Evolutionary conservation across 495 filamentous ascomycete species (phyloP).

Genomic region (Penicillium canariense): DNA sequence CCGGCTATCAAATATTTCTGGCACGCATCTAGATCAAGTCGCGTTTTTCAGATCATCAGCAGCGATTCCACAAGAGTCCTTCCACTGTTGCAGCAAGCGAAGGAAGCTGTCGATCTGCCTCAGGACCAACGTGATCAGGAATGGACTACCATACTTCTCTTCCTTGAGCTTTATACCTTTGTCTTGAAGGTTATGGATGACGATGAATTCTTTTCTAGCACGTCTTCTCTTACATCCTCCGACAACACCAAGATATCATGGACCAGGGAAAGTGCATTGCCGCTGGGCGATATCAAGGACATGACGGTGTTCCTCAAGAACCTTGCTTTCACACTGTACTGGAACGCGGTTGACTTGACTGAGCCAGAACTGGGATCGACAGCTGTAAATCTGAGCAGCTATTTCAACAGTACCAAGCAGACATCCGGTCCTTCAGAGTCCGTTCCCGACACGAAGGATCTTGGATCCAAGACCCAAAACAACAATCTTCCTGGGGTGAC

Average conservation of each 20-base stretch:
- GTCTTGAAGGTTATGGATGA: slow-evolving; percentile 90
- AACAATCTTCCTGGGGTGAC: slow-evolving; percentile 56
- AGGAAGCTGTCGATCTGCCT: slow-evolving; percentile 16
- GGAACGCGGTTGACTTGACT: slow-evolving; percentile 68
- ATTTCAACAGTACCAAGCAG: slow-evolving; percentile 45
- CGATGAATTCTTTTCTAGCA: slow-evolving; percentile 57
- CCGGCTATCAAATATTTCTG: slow-evolving; percentile 90
- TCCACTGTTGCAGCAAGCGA: slow-evolving; percentile 43
- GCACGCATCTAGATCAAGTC: slow-evolving; percentile 66
- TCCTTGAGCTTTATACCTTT: slow-evolving; percentile 92
- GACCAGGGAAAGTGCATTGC: slow-evolving; percentile 66
- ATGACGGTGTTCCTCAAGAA: slow-evolving; percentile 88
- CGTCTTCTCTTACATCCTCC: slow-evolving; percentile 35
- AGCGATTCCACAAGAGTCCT: slow-evolving; percentile 58
- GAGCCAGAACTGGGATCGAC: slow-evolving; percentile 49
- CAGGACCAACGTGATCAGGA: slow-evolving; percentile 57
- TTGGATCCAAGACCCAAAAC: slow-evolving; percentile 36
- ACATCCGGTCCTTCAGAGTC: slow-evolving; percentile 13
- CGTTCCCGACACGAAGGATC: slow-evolving; percentile 30
- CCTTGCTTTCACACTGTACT: slow-evolving; percentile 87
- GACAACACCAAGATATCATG: slow-evolving; percentile 40
- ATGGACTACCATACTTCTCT: slow-evolving; percentile 87
- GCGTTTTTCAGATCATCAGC: slow-evolving; percentile 62
- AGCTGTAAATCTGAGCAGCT: slow-evolving; percentile 50
- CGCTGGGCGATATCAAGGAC: slow-evolving; percentile 65